Evolutionary conservation across 108 stramenopile genomes (phyloP).

Genomic region (Skeletonema costatum): DNA sequence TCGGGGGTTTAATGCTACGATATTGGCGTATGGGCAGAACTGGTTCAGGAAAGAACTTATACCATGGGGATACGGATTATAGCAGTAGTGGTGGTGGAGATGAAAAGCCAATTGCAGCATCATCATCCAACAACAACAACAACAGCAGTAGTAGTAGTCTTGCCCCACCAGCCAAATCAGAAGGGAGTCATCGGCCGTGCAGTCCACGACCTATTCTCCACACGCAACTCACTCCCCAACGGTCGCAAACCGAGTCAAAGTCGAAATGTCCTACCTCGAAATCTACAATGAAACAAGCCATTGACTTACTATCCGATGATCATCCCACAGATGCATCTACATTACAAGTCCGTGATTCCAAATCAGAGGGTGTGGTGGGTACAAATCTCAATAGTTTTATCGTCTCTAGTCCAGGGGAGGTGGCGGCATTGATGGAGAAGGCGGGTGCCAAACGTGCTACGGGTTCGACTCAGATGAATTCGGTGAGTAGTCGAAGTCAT

Average conservation of each 20-base stretch:
- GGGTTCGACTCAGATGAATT: slow-evolving; percentile 92
- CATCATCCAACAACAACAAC: no score
- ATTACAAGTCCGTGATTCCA: slow-evolving; percentile 55
- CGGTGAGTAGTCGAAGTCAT: slow-evolving; percentile 82
- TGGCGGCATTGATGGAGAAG: slow-evolving; percentile 57
- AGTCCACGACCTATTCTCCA: slow-evolving; percentile 55
- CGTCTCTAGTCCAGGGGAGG: slow-evolving; percentile 58
- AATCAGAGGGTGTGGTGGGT: slow-evolving; percentile 69
- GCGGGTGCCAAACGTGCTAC: slow-evolving; percentile 70
- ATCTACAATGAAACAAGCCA: slow-evolving; percentile 75
- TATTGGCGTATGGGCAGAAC: slow-evolving; percentile 99
- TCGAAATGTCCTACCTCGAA: slow-evolving; percentile 69
- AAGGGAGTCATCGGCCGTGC: slow-evolving; percentile 68
- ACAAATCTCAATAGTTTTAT: slow-evolving; percentile 49
- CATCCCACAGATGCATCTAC: slow-evolving; percentile 16
- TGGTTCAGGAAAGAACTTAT: slow-evolving; percentile 85
- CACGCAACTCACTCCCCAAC: slow-evolving; percentile 4
- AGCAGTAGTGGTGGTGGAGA: not conserved
- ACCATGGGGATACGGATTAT: slow-evolving; percentile 37
- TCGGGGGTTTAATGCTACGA: slow-evolving; percentile 97
- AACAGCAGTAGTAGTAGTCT: not conserved
- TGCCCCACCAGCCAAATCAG: slow-evolving; percentile 14
- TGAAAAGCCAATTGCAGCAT: not conserved
- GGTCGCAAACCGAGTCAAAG: slow-evolving; percentile 38
- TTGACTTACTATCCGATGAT: slow-evolving; percentile 52